phyloP scores from a whole-genome alignment of 2,329 filamentous ascomycete species.

The Penicillium vulpinum region DNA sequence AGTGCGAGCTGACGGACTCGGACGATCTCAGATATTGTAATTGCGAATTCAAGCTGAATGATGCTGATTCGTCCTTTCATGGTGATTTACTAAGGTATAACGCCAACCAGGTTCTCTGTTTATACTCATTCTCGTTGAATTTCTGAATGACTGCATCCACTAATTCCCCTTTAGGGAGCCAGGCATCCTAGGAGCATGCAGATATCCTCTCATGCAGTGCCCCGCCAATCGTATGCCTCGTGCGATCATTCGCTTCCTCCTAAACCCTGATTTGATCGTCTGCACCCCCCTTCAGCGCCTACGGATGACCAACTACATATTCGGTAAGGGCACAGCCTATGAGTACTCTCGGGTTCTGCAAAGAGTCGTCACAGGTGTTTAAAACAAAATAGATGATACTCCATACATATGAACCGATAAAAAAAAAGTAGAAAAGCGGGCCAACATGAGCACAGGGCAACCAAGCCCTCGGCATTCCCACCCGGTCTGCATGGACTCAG shows the following conservation, averaged over 20 bases:
- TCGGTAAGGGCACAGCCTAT: conserved; percentile 4
- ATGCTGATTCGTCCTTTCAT: conserved; percentile 16
- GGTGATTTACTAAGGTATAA: conserved; percentile 3
- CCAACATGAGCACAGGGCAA: conserved; percentile 23
- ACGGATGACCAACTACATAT: conserved; percentile 12
- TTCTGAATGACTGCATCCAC: conserved; percentile 13
- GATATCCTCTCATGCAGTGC: conserved; percentile 12
- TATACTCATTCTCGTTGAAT: background rate
- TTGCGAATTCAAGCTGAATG: conserved; percentile 1
- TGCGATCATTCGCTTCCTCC: conserved; percentile 9
- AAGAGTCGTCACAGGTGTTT: background rate
- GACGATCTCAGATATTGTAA: conserved; percentile 18
- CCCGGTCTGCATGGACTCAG: conserved; percentile 21
- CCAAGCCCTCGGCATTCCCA: conserved; percentile 24
- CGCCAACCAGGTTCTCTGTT: conserved; percentile 17
- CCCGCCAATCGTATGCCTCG: conserved; percentile 12
- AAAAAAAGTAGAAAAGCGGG: conserved; percentile 19
- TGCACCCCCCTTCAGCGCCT: conserved; percentile 13
- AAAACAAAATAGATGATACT: background rate
- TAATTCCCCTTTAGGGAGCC: background rate
- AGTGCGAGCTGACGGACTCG: conserved; percentile 26
- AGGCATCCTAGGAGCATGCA: conserved; percentile 10
- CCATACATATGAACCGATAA: background rate
- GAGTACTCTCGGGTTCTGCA: background rate
- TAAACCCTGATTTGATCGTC: conserved; percentile 11